These are phyloP conservation scores for Aspergillus pseudoglaucus DNA, from an alignment of 2,329 filamentous ascomycete species.

Conservation along the genomic window DNA sequence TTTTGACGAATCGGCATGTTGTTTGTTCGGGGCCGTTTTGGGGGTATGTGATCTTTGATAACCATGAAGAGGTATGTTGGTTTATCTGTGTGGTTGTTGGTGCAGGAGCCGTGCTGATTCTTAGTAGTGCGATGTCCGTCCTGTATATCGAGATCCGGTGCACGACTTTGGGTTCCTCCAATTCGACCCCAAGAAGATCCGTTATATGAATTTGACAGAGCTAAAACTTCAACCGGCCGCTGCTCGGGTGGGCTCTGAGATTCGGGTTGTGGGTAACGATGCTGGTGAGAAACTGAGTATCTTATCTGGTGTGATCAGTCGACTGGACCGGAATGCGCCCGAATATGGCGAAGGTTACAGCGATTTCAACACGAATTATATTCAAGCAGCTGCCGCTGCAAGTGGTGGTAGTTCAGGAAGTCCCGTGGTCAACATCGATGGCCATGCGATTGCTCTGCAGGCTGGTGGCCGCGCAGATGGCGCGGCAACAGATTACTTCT, in stretches of 20 bases:
- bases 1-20: conserved; percentile 84
- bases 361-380: conserved; percentile 95
- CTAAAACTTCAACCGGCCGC: conserved; percentile 77
- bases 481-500: conserved; percentile 94
- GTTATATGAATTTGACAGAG: conserved; percentile 87
- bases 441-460: conserved; percentile 84
- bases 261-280: conserved; percentile 96
- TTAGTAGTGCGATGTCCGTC: conserved; percentile 78
- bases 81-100: background rate
- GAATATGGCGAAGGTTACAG: conserved; percentile 98
- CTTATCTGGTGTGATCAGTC: conserved; percentile 91
- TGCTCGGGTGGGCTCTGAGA: conserved; percentile 82
- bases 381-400: conserved; percentile 92
- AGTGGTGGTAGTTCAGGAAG: conserved; percentile 97
- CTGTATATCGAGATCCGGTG: conserved; percentile 94
- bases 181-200: conserved; percentile 92
- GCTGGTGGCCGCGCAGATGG: conserved; percentile 90
- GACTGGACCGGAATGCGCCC: conserved; percentile 90
- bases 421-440: conserved; percentile 94
- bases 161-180: conserved; percentile 97
- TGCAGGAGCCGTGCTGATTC: background rate
- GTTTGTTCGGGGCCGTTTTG: conserved; percentile 94
- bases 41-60: conserved; percentile 97
- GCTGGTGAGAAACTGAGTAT: conserved; percentile 98
- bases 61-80: conserved; percentile 68